phyloP scores from a whole-genome alignment of 2,329 filamentous ascomycete species.

The Cordyceps javanica region DNA sequence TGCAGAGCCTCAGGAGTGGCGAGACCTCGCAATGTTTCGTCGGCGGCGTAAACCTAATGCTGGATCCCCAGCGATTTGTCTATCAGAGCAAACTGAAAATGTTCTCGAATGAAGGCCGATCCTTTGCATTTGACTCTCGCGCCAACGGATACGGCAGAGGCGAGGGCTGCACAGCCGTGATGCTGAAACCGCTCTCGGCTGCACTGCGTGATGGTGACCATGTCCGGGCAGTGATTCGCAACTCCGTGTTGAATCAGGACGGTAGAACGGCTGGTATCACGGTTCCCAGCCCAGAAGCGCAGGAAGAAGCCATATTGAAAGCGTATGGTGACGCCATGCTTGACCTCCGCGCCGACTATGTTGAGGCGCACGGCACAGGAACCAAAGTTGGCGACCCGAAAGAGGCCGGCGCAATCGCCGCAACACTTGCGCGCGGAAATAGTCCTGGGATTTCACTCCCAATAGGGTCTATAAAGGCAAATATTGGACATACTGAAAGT shows the following conservation, averaged over 20 bases:
- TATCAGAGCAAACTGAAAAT: neutral
- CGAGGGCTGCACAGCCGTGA: slow-evolving; percentile 37
- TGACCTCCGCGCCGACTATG: slow-evolving; percentile 23
- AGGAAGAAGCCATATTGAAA: slow-evolving; percentile 23
- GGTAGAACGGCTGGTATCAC: slow-evolving; percentile 32
- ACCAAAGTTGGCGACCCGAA: slow-evolving; percentile 24
- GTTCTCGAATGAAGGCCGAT: neutral
- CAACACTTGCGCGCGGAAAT: neutral
- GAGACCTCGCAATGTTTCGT: slow-evolving; percentile 22
- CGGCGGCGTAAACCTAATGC: slow-evolving; percentile 18
- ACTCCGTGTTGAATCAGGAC: slow-evolving; percentile 31
- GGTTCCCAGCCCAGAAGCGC: slow-evolving; percentile 30
- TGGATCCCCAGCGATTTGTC: slow-evolving; percentile 17
- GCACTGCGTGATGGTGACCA: slow-evolving; percentile 33
- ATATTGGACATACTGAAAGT: slow-evolving; percentile 25
- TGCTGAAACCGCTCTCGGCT: slow-evolving; percentile 38
- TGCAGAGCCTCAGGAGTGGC: slow-evolving; percentile 24
- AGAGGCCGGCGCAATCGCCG: slow-evolving; percentile 19
- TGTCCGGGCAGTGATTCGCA: slow-evolving; percentile 29
- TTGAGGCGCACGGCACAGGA: slow-evolving; percentile 38
- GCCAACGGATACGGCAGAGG: slow-evolving; percentile 39
- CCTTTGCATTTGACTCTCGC: slow-evolving; percentile 27
- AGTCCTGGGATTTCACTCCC: slow-evolving; percentile 15
- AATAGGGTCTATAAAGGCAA: slow-evolving; percentile 25
- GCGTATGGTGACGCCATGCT: slow-evolving; percentile 33